Conservation (phyloP, 805 yeast species). For the Saccharomycopsis oosterbeekiorum region DNA sequence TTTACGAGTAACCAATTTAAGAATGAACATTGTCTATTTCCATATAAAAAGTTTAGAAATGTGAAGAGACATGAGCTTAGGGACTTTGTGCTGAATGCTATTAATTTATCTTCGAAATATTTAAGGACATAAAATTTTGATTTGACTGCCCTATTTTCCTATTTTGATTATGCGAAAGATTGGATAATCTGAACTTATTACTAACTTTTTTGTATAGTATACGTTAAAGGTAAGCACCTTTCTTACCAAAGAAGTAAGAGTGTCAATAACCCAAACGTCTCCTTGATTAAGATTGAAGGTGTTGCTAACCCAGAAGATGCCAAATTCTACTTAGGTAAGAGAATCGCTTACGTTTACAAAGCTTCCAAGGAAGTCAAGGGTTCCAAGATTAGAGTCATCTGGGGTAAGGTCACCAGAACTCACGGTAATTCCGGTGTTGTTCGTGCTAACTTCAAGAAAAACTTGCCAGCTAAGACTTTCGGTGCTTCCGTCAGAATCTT, state of each 20-base stretch:
- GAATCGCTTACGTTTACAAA: conserved; percentile 98
- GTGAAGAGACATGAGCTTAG: too few species aligned
- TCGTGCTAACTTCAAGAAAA: conserved; percentile 97
- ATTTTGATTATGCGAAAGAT: too few species aligned
- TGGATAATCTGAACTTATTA: conserved; percentile 7
- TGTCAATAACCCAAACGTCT: conserved; percentile 95
- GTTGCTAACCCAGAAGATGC: conserved; percentile 89
- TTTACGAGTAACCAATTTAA: too few species aligned
- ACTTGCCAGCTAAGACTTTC: conserved; percentile 98
- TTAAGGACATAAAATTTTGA: too few species aligned
- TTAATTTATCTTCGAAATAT: too few species aligned
- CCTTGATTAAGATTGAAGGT: conserved; percentile 95
- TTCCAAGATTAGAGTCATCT: conserved; percentile 97
- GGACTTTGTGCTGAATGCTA: too few species aligned
- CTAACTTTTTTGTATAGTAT: conserved; percentile 44
- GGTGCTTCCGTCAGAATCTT: conserved; percentile 99
- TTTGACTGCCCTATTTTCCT: too few species aligned
- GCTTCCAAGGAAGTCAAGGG: conserved; percentile 97
- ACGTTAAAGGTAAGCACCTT: conserved; percentile 99
- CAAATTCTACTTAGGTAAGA: conserved; percentile 98
- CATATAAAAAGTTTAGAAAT: too few species aligned
- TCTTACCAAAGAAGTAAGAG: conserved; percentile 99
- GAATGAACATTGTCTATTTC: too few species aligned
- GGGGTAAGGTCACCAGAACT: conserved; percentile 99
- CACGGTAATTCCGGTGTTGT: conserved; percentile 98